phyloP scores from a whole-genome alignment of 148 eudicot species.

The Rhododendron vialii region DNA sequence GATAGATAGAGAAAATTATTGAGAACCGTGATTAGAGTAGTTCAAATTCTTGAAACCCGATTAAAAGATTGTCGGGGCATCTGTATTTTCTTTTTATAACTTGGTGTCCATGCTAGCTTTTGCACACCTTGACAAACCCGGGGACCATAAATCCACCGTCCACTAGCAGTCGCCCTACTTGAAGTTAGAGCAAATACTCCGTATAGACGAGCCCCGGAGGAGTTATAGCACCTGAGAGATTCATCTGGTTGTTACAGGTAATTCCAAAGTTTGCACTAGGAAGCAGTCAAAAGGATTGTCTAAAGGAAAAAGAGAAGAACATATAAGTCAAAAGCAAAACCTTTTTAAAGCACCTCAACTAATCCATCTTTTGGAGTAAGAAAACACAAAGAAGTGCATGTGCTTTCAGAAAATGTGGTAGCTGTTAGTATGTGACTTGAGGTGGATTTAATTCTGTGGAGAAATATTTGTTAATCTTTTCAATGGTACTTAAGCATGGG shows the following conservation, averaged over 20 bases:
- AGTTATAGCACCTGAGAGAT: not conserved
- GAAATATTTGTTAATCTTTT: not conserved
- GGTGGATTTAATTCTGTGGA: not conserved
- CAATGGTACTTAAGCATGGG: not conserved
- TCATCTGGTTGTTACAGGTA: not conserved
- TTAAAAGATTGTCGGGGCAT: no score
- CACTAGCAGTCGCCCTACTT: no score
- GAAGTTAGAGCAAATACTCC: no score
- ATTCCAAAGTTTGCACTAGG: not conserved
- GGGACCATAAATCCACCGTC: no score
- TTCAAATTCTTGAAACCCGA: no score
- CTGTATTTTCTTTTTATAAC: no score
- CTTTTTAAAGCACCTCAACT: conserved; percentile 4
- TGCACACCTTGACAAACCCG: no score
- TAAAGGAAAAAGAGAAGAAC: not conserved
- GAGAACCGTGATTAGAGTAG: no score
- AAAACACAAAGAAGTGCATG: not conserved
- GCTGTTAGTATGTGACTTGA: not conserved
- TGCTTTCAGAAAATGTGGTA: not conserved
- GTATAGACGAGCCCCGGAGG: no score
- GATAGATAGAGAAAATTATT: no score
- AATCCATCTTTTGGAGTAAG: not conserved
- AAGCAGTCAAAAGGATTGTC: not conserved
- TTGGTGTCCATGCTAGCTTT: no score
- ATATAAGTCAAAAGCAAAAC: not conserved